Evolutionary conservation across 108 stramenopile species (phyloP), one percentile per base, ranked within the genome.

Genomic region (Pseudonitzschia multiseries): DNA sequence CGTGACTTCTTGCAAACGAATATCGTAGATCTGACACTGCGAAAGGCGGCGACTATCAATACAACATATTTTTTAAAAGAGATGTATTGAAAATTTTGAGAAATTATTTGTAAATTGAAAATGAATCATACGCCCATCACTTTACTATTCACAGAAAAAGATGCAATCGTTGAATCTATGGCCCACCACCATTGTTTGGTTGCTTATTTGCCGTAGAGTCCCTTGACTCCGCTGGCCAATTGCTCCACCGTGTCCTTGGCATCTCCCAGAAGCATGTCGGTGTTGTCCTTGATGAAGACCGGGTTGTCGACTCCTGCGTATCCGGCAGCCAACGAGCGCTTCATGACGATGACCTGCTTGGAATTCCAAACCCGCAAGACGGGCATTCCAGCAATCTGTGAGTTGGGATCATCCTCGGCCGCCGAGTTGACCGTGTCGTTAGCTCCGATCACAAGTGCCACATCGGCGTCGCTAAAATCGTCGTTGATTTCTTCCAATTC

Each of bases 251-350:
- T 96, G 40, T 96, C 94, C 82, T 98, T 98, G 52, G 97, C 97
- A 71, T 96, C 96, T 36, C 97, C 97, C 20, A 98, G 83, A 61
- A 99, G 85, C 97, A 99, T 98, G 77, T 96, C 97, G 57, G 94
- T 97, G 85, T 99, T 99, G 71, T 92, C 90, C 81, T 98, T 98
- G 87, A 97, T 81, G 83, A 99, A 99, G 59, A 98, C 95, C 3
- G 99, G 98, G 76, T 99, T 99, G 59, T 99, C 98, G 6, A 99
- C 98, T 33, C 97, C 98, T 17, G 99, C 98, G 84, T 99, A 99
- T 18, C 99, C 99, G 42, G 96, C 93, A 53, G 95, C 98, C 73
- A 99, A 81, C 76, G 90, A 83, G 20, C 99, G 89, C 93, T 99
- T 99, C 97, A 98, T 97, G 28, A 99, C 98, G 76, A 99, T 96